Conservation (phyloP, 2,329 filamentous ascomycete species). For the Aureobasidium namibiae region DNA sequence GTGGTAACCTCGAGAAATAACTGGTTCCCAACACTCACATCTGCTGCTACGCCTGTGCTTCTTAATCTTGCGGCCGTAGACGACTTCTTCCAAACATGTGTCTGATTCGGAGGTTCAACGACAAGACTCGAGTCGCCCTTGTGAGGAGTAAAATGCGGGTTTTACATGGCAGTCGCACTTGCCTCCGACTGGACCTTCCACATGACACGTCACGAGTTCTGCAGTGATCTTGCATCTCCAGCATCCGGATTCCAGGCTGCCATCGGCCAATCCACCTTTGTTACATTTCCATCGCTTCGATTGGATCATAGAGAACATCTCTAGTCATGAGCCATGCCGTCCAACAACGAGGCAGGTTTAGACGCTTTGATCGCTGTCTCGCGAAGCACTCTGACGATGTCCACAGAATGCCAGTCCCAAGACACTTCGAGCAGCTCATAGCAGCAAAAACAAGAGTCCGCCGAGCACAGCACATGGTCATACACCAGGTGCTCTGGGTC, state of each 20-base stretch:
- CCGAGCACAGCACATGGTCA: not conserved
- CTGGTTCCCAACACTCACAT: not conserved
- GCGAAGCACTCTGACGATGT: not conserved
- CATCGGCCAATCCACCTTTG: not conserved
- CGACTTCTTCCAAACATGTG: not conserved
- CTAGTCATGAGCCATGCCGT: not conserved
- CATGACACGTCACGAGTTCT: not conserved
- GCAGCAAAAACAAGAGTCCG: not conserved
- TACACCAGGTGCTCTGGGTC: not conserved
- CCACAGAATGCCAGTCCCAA: not conserved
- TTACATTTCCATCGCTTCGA: not conserved
- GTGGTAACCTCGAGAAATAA: not conserved
- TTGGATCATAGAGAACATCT: not conserved
- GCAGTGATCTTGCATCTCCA: not conserved
- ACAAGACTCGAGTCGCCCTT: not conserved
- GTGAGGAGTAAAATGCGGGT: not conserved
- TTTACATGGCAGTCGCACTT: not conserved
- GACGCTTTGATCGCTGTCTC: no score
- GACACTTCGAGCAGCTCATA: not conserved
- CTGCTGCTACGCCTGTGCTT: not conserved
- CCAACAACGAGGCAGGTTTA: conserved; percentile 3
- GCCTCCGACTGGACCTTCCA: not conserved
- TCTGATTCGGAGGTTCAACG: not conserved
- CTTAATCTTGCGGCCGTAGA: not conserved
- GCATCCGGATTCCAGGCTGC: no score